Conservation (phyloP, 495 filamentous ascomycete species). For the Daldinia decipiens region DNA sequence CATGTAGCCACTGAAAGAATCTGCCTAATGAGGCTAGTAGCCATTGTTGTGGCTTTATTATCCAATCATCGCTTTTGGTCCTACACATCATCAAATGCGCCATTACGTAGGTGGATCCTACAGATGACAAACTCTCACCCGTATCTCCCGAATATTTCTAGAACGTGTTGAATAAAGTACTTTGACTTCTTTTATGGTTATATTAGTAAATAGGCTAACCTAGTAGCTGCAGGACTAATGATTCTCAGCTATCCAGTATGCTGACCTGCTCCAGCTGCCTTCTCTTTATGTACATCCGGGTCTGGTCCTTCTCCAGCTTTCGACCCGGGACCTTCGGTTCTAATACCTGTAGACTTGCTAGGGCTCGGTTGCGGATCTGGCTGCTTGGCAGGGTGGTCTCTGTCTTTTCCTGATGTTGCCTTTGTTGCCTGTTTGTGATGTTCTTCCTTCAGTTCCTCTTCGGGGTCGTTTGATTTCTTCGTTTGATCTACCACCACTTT, state of each 20-base stretch:
- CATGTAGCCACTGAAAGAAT: conserved; percentile 16
- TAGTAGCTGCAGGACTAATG: not conserved
- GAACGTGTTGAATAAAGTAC: conserved; percentile 5
- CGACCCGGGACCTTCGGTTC: conserved; percentile 31
- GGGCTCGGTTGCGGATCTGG: conserved; percentile 36
- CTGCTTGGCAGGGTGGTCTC: conserved; percentile 32
- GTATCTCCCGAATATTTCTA: conserved; percentile 14
- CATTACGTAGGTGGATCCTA: conserved; percentile 20
- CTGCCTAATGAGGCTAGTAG: conserved; percentile 19
- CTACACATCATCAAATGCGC: conserved; percentile 6
- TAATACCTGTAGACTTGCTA: conserved; percentile 32
- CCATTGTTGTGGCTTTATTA: conserved; percentile 18
- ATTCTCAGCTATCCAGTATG: not conserved
- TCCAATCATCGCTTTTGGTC: conserved; percentile 17
- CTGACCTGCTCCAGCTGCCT: conserved; percentile 11
- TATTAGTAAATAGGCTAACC: not conserved
- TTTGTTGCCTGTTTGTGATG: conserved; percentile 27
- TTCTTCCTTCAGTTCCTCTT: conserved; percentile 15
- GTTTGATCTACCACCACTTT: conserved; percentile 21
- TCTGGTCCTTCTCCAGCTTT: conserved; percentile 32
- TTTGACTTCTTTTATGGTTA: not conserved
- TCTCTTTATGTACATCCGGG: conserved; percentile 23
- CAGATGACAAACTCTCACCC: not conserved
- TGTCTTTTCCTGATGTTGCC: not conserved
- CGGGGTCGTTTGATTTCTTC: conserved; percentile 31